A percentile compares a stretch with the other conserved stretches of the same genome.
Conservation (phyloP, 2,329 filamentous ascomycete species). For the Pyrenophora tritici-repentis region DNA sequence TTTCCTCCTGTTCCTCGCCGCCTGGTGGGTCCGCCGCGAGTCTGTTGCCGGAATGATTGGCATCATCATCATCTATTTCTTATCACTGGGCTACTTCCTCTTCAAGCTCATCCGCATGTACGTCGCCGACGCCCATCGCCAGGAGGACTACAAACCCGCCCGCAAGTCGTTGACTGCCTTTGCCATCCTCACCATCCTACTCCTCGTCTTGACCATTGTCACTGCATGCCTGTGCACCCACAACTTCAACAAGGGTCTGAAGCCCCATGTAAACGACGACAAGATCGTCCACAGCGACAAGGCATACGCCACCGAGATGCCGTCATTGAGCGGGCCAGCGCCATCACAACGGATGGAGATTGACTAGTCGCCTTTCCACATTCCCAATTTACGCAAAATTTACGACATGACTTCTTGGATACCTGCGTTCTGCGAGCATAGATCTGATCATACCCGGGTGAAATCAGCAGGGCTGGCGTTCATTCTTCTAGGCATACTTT, state of each 20-base stretch:
- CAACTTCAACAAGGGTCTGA: slow-evolving; percentile 90
- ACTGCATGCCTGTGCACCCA: slow-evolving; percentile 85
- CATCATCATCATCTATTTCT: slow-evolving; percentile 85
- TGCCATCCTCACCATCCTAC: slow-evolving; percentile 85
- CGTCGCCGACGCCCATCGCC: slow-evolving; percentile 56
- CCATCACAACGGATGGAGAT: slow-evolving; percentile 52
- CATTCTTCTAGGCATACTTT: slow-evolving; percentile 18
- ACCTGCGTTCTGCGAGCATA: slow-evolving; percentile 36
- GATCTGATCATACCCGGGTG: slow-evolving; percentile 30
- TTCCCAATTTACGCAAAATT: slow-evolving; percentile 20
- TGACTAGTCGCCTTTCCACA: slow-evolving; percentile 33
- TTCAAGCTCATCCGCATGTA: slow-evolving; percentile 99
- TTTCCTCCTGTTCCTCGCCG: slow-evolving; percentile 81
- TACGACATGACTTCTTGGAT: slow-evolving; percentile 30
- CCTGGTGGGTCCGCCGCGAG: slow-evolving; percentile 83
- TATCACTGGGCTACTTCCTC: slow-evolving; percentile 89
- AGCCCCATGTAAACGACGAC: slow-evolving; percentile 76
- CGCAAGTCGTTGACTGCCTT: slow-evolving; percentile 89
- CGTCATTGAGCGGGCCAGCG: slow-evolving; percentile 52
- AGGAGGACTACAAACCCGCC: slow-evolving; percentile 72
- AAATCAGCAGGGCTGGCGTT: slow-evolving; percentile 32
- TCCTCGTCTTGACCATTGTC: slow-evolving; percentile 85
- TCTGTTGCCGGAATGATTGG: slow-evolving; percentile 75
- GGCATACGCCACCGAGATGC: slow-evolving; percentile 56
- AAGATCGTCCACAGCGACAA: slow-evolving; percentile 58